A percentile compares a stretch with the other conserved stretches of the same genome.
phyloP scores from a whole-genome alignment of 768 basidiomycete species.

The Mrakia blollopis region DNA sequence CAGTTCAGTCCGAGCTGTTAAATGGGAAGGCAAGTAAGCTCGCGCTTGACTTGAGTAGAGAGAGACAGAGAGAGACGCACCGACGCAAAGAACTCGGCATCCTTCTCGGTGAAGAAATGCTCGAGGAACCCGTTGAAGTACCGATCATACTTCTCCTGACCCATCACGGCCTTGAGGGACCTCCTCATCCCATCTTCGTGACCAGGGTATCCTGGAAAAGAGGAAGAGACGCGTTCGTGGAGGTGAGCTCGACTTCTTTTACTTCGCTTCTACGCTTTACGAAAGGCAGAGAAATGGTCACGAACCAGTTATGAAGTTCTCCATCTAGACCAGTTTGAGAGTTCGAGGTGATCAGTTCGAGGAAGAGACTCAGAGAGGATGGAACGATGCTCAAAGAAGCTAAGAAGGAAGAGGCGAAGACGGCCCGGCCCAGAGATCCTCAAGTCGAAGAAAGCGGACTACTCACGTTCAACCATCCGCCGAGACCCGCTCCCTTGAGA shows the following conservation, averaged over 20 bases:
- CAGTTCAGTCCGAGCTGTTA: conserved; percentile 64
- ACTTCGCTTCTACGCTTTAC: conserved; percentile 38
- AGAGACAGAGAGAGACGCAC: neutral
- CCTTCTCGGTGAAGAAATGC: conserved; percentile 72
- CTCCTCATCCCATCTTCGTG: conserved; percentile 74
- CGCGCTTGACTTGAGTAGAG: too few species aligned
- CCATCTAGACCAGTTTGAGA: conserved; percentile 8
- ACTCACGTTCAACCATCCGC: conserved; percentile 73
- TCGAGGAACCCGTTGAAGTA: conserved; percentile 88
- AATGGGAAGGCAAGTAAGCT: neutral
- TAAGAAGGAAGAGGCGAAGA: neutral
- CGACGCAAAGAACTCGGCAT: conserved; percentile 70
- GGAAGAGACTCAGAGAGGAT: neutral
- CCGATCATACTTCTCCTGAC: conserved; percentile 52
- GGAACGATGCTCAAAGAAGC: neutral
- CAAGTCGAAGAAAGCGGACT: neutral
- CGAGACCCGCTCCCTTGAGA: conserved; percentile 53
- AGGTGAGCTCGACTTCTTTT: neutral
- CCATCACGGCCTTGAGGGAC: conserved; percentile 61
- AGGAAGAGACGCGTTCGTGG: neutral
- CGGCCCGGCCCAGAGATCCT: neutral
- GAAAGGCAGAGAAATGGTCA: conserved; percentile 20
- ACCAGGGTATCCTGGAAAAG: conserved; percentile 59
- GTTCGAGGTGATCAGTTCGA: neutral
- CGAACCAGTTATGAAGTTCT: neutral